Percentiles rank a stretch among this genome's conserved stretches.
Evolutionary conservation across 768 basidiomycete genomes (phyloP).

Genomic region (Dacryopinax spathularia): DNA sequence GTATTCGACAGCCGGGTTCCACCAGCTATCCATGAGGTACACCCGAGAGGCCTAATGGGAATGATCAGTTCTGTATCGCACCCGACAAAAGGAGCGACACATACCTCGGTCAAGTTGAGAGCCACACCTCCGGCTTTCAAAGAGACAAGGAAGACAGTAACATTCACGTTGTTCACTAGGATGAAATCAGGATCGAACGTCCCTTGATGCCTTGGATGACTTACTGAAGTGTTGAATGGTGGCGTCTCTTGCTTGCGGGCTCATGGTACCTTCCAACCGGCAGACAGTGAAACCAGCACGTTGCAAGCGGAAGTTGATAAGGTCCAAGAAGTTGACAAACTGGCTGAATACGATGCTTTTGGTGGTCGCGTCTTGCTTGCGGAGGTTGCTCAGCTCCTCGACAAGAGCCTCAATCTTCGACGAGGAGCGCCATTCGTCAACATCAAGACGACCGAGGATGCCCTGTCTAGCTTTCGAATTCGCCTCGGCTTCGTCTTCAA

Average conservation of each 20-base stretch:
- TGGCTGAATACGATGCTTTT: constrained; percentile 97
- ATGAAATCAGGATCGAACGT: constrained; percentile 7
- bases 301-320: constrained; percentile 86
- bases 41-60: constrained; percentile 59
- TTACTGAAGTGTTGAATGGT: constrained; percentile 88
- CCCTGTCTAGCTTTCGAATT: constrained; percentile 52
- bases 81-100: constrained; percentile 6
- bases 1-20: constrained; percentile 80
- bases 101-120: constrained; percentile 61
- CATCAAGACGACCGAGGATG: constrained; percentile 77
- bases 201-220: constrained; percentile 18
- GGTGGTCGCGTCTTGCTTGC: constrained; percentile 72
- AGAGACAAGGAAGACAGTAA: constrained; percentile 89
- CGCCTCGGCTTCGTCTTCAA: constrained; percentile 60
- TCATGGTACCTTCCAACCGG: constrained; percentile 91
- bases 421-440: constrained; percentile 87
- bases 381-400: constrained; percentile 79
- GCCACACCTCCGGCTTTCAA: constrained; percentile 94
- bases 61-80: background rate
- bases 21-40: constrained; percentile 96
- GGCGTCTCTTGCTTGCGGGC: constrained; percentile 86
- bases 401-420: constrained; percentile 93
- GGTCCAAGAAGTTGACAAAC: constrained; percentile 83
- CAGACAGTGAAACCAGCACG: constrained; percentile 87
- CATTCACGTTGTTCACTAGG: constrained; percentile 77